Conservation (phyloP, 2,329 filamentous ascomycete species). For the Exserohilum rostratum region DNA sequence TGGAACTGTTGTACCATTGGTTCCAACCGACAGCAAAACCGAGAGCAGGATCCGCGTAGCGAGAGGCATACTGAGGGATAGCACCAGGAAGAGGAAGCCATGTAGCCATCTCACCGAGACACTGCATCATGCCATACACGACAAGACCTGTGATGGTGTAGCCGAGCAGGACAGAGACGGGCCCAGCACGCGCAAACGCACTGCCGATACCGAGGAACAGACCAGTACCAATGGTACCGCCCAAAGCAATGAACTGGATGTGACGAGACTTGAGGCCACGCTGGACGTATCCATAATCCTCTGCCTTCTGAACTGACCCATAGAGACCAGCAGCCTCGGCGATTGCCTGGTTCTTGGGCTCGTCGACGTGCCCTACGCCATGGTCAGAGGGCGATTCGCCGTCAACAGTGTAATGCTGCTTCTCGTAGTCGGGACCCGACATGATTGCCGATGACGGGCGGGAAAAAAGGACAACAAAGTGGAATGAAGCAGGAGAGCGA, state of each 20-base stretch:
- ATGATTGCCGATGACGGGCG: conserved; percentile 16
- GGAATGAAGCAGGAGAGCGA: conserved; percentile 21
- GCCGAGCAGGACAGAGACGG: conserved; percentile 46
- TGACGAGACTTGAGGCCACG: conserved; percentile 58
- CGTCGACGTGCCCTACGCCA: conserved; percentile 33
- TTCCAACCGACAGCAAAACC: conserved; percentile 34
- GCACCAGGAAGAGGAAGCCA: conserved; percentile 50
- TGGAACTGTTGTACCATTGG: conserved; percentile 43
- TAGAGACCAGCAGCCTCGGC: conserved; percentile 60
- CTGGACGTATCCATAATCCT: conserved; percentile 18
- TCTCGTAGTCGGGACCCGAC: conserved; percentile 33
- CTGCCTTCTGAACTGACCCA: conserved; percentile 56
- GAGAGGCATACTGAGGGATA: conserved; percentile 45
- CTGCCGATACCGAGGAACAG: conserved; percentile 44
- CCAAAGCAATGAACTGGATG: conserved; percentile 65
- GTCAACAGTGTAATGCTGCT: conserved; percentile 32
- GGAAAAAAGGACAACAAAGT: not conserved
- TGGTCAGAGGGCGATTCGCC: conserved; percentile 20
- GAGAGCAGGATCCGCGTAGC: conserved; percentile 56
- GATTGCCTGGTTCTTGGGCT: conserved; percentile 34
- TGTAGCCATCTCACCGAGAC: conserved; percentile 51
- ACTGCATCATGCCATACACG: conserved; percentile 50
- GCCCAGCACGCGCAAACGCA: conserved; percentile 42
- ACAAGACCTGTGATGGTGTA: conserved; percentile 45
- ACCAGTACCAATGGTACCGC: conserved; percentile 59